Evolutionary conservation across 139 green algal species (phyloP), one percentile per base, ranked within the genome.

Genomic region (Volvox africanus): DNA sequence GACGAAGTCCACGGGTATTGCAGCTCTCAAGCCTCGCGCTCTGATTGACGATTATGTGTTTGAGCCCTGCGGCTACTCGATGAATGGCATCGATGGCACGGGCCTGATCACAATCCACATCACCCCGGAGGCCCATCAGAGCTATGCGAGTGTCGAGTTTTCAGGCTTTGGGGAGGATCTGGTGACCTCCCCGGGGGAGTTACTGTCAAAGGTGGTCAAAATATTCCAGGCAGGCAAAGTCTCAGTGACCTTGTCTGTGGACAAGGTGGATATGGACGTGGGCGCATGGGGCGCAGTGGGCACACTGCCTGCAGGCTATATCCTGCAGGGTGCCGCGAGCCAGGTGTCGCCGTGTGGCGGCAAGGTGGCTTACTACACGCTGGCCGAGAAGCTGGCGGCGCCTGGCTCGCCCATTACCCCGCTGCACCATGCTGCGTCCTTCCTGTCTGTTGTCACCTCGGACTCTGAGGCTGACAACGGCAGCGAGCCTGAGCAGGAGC

Each of bases 11-110:
- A 97, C 94, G 0, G 96, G 96, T 36, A 98, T 99, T 61, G 83
- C 84, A 0, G 91, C 80, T 16, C 92, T 99, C 26, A 93, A 99
- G 80, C 97, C 96, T 11, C 65, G 81, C 22, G 96, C 96, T 0
- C 80, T 95, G 35, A 97, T 99, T 61, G 98, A 99, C 91, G 98
- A 99, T 93, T 99, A 98, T 87, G 95, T 99, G 18, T 99, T 99
- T 93, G 98, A 99, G 93, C 98, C 98, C 17, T 99, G 98, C 94
- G 98, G 98, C 71, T 99, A 99, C 97, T 98, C 94, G 76, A 99
- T 99, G 97, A 99, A 99, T 90, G 96, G 96, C 75, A 95, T 99
- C 20, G 88, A 96, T 35, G 95, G 86, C 18, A 88, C n/a, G 11
- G 94, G 94, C 36, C 97, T 97, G 92, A 97, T 97, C 69, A 99